Percentiles rank a stretch among this genome's conserved stretches.
Evolutionary conservation across 2,329 filamentous ascomycete genomes (phyloP).

Genomic region (Monilinia fructigena): DNA sequence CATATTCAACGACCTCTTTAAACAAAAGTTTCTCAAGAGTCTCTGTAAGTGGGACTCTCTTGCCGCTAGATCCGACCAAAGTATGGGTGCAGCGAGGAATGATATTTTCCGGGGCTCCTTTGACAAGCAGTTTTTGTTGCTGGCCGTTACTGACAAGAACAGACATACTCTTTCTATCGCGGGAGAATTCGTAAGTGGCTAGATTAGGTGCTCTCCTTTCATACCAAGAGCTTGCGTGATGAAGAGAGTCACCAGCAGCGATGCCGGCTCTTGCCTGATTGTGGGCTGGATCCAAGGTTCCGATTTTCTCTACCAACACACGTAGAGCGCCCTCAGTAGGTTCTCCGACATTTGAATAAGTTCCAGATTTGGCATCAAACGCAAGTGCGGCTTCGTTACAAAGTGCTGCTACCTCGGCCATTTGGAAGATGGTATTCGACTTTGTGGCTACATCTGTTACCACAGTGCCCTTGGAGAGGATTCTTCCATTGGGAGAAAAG

Average conservation of each 20-base stretch:
- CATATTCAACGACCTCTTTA: slow-evolving; percentile 83
- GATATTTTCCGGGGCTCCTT: slow-evolving; percentile 93
- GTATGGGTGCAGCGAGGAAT: slow-evolving; percentile 87
- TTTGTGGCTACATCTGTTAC: slow-evolving; percentile 66
- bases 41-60: slow-evolving; percentile 68
- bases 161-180: slow-evolving; percentile 99
- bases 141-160: slow-evolving; percentile 74
- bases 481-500: slow-evolving; percentile 77
- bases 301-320: slow-evolving; percentile 90
- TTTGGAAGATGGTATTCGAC: slow-evolving; percentile 76
- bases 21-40: slow-evolving; percentile 69
- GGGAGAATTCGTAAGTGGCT: slow-evolving; percentile 93
- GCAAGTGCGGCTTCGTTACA: slow-evolving; percentile 88
- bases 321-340: slow-evolving; percentile 92
- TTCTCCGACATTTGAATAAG: slow-evolving; percentile 84
- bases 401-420: slow-evolving; percentile 68
- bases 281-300: slow-evolving; percentile 56
- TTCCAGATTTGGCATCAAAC: slow-evolving; percentile 72
- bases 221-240: slow-evolving; percentile 82
- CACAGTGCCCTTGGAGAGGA: slow-evolving; percentile 66
- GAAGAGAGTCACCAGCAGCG: slow-evolving; percentile 60
- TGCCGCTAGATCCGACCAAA: slow-evolving; percentile 74
- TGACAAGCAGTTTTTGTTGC: slow-evolving; percentile 82
- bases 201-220: slow-evolving; percentile 72
- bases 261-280: slow-evolving; percentile 53